A percentile compares a stretch with the other conserved stretches of the same genome.
These are phyloP conservation scores for Phanerochaete carnosa DNA, from an alignment of 768 basidiomycete genomes.

Conservation along the genomic window DNA sequence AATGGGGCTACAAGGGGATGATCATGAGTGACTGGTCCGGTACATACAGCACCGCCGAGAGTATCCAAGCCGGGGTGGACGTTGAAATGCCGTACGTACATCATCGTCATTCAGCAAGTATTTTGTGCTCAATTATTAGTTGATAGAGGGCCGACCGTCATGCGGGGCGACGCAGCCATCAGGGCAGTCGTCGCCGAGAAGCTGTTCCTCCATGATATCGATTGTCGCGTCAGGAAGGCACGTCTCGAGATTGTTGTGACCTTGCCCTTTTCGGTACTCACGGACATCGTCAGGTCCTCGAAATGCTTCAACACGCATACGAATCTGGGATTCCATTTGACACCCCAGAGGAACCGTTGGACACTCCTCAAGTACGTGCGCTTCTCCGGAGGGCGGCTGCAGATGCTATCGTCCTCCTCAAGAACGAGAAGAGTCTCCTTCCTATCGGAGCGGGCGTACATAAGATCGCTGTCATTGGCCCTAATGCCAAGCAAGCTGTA, in stretches of 20 bases:
- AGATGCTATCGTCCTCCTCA: conserved; percentile 55
- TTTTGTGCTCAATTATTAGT: neutral
- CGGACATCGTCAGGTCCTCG: conserved; percentile 44
- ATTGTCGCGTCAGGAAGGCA: conserved; percentile 29
- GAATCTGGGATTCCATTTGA: conserved; percentile 55
- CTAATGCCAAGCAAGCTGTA: conserved; percentile 51
- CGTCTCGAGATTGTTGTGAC: too few species aligned
- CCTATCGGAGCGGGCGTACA: conserved; percentile 36
- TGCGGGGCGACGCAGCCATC: conserved; percentile 44
- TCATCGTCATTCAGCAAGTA: neutral
- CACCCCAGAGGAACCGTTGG: conserved; percentile 44
- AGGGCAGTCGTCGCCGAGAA: conserved; percentile 41
- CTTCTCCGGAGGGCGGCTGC: conserved; percentile 50
- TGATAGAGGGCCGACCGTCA: conserved; percentile 41
- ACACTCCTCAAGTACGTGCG: conserved; percentile 41
- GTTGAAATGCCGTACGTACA: conserved; percentile 56
- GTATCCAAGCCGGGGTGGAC: conserved; percentile 61
- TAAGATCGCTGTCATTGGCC: conserved; percentile 59
- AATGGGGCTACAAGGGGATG: conserved; percentile 62
- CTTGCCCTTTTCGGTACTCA: too few species aligned
- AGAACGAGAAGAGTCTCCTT: conserved; percentile 52
- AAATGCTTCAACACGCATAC: conserved; percentile 43
- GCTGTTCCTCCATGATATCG: conserved; percentile 38
- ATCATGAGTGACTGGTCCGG: conserved; percentile 63
- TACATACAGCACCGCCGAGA: conserved; percentile 42